Percentiles rank a stretch among this genome's conserved stretches.
Conservation (phyloP, 805 yeast genomes). For the Saturnispora dispora region DNA sequence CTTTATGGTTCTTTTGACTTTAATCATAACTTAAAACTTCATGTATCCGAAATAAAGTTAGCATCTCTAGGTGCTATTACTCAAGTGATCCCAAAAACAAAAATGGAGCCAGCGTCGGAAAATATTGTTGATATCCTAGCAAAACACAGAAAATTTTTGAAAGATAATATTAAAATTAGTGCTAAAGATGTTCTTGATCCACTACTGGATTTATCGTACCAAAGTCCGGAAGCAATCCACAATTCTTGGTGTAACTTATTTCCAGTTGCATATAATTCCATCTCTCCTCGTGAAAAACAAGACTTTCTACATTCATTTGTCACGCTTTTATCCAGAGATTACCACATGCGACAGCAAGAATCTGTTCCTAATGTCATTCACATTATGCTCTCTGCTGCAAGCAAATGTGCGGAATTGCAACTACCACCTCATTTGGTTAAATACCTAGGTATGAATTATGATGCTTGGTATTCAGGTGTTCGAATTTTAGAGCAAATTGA, state of each 20-base stretch:
- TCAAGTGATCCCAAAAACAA: slow-evolving; percentile 22
- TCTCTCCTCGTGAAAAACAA: slow-evolving; percentile 70
- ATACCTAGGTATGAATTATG: slow-evolving; percentile 76
- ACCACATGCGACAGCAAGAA: slow-evolving; percentile 84
- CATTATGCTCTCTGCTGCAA: slow-evolving; percentile 75
- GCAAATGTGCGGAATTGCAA: slow-evolving; percentile 60
- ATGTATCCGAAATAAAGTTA: slow-evolving; percentile 40
- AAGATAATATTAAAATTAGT: slow-evolving; percentile 26
- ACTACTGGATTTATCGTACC: slow-evolving; percentile 70
- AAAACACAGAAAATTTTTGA: slow-evolving; percentile 21
- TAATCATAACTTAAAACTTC: slow-evolving; percentile 37
- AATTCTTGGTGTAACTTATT: slow-evolving; percentile 77
- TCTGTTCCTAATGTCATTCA: slow-evolving; percentile 80
- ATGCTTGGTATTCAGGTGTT: slow-evolving; percentile 87
- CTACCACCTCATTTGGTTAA: slow-evolving; percentile 92
- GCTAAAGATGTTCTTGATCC: slow-evolving; percentile 63
- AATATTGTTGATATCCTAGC: slow-evolving; percentile 15
- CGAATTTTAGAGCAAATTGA: slow-evolving; percentile 71
- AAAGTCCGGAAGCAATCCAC: slow-evolving; percentile 70
- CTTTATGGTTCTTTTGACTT: slow-evolving; percentile 68
- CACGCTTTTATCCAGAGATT: slow-evolving; percentile 76
- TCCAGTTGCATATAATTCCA: slow-evolving; percentile 67
- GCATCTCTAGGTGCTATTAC: slow-evolving; percentile 42
- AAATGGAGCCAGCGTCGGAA: slow-evolving; percentile 12
- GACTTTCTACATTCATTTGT: slow-evolving; percentile 80